Base-by-base conservation (phyloP, 768 basidiomycete genomes). In the Exsudoporus frostii region DNA sequence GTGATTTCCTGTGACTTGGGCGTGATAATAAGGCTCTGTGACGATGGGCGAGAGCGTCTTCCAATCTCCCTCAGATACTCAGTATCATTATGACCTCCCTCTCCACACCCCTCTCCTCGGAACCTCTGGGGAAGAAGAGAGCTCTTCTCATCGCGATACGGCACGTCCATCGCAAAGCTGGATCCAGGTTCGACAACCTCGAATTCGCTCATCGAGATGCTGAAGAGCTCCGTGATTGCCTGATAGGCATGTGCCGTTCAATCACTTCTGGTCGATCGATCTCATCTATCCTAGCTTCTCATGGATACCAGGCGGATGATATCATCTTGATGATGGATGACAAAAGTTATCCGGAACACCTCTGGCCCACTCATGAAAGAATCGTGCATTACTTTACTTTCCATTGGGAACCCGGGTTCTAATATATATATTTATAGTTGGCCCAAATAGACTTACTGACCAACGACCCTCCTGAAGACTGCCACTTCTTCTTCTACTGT, bases 401-500 rank as follows among this genome's bases (percentile, higher is more conserved):
- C 22, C 25, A 1, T 7, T 9, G 5, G 1, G 2, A 25, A 4
- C 20, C 19, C 40, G 1, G 25, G 5, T 2, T 25, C 34, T 48
- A 13, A 42, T 19, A n/a, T n/a, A n/a, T 1, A 3, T 25, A 25
- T 17, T 13, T n/a, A 7, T 34, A 63, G 80, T 47, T 79, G 13
- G 60, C 53, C 4, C 73, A 76, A 36, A 79, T 83, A 27, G 56
- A 70, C 6, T 65, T 65, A 7, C 64, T 85, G 7, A 77, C 79
- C 0, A 55, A 62, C 4, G 75, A 71, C 32, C 74, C 77, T 5
- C 58, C 68, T 15, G 66, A 75, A 1, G 75, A 76, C 0, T 80
- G 81, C 48, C 74, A 67, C 3, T 78, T 80, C 56, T 75, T 82
- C 48, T 81, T 85, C 57, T 81, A 82, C 38, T 85, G 83, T 83